Evolutionary conservation across 495 filamentous ascomycete species (phyloP), one percentile per base, ranked within the genome.

Genomic region (Jackrogersella minutella): DNA sequence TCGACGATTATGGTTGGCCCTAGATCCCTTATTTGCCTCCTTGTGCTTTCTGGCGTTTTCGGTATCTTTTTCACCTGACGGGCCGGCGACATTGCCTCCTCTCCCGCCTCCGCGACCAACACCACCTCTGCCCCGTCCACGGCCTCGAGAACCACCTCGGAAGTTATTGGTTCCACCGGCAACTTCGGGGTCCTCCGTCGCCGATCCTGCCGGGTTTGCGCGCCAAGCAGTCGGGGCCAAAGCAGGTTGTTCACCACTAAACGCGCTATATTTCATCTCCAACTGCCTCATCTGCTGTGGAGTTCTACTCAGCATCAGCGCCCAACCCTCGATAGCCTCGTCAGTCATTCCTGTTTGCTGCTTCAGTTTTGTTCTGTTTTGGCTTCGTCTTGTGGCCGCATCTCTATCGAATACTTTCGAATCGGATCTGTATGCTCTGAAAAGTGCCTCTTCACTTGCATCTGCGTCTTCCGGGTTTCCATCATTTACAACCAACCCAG

Each of bases 301-400:
- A 68, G 96, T 89, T 22, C 93, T 80, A 5, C 74, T 72, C 1
- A 97, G 72, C 92, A 98, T 97, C 21, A 97, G 76, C 2, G 83
- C 91, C 93, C 93, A 99, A 11, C 95, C 95, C 74, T 99, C 95
- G 40, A 99, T 91, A 5, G 88, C 89, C 74, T 99, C 95, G 65
- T 99, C 94, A 1, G 91, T 95, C 91, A 96, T 90, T 7, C 87
- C 90, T 9, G 92, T 96, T 65, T 91, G 88, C 13, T 82, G 82
- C 68, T 88, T 91, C 37, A 99, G 76, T n/a, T 79, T 78, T 5
- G 70, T 76, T 51, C 95, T 79, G 1, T 84, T 77, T 33, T 84
- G 79, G 0, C 88, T 80, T 58, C 90, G 80, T 52, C 93, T 82
- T 2, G 91, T 91, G 6, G 79, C 80, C 0, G 87, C 80, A 56